Conservation (phyloP, 1,284 basidiomycete species). For the Boletus sp. region DNA sequence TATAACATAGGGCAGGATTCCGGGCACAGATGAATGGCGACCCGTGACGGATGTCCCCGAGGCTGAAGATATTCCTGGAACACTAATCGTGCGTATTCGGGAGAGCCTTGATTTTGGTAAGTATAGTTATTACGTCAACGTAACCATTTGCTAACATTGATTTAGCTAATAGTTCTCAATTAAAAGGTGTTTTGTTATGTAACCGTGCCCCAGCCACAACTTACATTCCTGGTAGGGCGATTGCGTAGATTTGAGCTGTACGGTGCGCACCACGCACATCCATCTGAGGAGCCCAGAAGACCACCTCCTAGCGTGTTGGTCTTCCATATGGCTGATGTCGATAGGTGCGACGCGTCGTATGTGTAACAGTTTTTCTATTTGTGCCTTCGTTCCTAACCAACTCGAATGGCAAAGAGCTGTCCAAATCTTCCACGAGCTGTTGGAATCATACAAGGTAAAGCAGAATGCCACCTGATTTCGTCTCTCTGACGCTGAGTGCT, state of each 20-base stretch:
- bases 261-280: conserved; percentile 72
- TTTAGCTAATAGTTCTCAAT: conserved; percentile 81
- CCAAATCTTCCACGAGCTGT: conserved; percentile 80
- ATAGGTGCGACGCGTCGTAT: conserved; percentile 81
- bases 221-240: conserved; percentile 48
- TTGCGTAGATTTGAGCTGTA: conserved; percentile 80
- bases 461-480: background rate
- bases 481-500: background rate
- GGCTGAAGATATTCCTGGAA: conserved; percentile 63
- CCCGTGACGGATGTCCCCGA: conserved; percentile 61
- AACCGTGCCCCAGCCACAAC: background rate
- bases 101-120: conserved; percentile 70
- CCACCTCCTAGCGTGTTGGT: conserved; percentile 75
- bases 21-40: conserved; percentile 63
- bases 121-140: conserved; percentile 8
- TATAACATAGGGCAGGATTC: conserved; percentile 51
- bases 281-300: conserved; percentile 79
- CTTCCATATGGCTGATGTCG: conserved; percentile 87
- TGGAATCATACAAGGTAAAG: conserved; percentile 67
- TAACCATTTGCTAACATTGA: conserved; percentile 2
- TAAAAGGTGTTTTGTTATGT: conserved; percentile 49
- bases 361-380: conserved; percentile 27
- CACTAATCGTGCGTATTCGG: conserved; percentile 65
- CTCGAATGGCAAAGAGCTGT: conserved; percentile 52
- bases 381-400: conserved; percentile 2